Evolutionary conservation across 1,284 basidiomycete species (phyloP), one percentile per base, ranked within the genome.

Genomic region (Phellinidium pouzarii): DNA sequence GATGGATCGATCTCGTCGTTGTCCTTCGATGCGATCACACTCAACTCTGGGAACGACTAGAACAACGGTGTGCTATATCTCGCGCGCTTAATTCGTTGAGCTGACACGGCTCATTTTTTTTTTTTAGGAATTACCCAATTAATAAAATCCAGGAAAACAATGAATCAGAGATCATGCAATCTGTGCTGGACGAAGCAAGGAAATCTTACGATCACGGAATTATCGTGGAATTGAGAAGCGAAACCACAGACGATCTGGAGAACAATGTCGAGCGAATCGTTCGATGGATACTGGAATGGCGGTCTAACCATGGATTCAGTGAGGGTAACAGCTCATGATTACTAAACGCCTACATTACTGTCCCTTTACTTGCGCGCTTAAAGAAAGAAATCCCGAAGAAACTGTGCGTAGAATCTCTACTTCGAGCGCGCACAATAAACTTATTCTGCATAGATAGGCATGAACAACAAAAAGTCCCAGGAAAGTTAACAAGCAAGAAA

Each of bases 71-170:
- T 53, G 80, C 22, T 23, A 8, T 37, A 36, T 52, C 42, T 40
- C 29, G 2, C 43, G 26, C 37, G 23, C 31, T 22, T 22, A 19
- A 14, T 41, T 31, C 38, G 31, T 9, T 26, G 27, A 20, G 41
- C 44, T 38, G 7, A 22, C 47, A 27, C 31, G n/a, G n/a, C n/a
- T n/a, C n/a, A n/a, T n/a, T n/a, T n/a, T n/a, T n/a, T 29, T 34
- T 49, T 47, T 48, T 7, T 66, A 97, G 95, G 59, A 80, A 82
- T 9, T 99, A 99, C 65, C 73, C 88, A 0, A 68, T 93, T 44
- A 90, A 91, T 65, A 99, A 99, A 72, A 92, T 99, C 8, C 88
- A 94, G 66, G 96, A 99, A 69, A 99, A 99, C 68, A 95, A 99
- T 69, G 87, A 94, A 61, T 94, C 94, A 7, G 95, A 99, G 70